A percentile compares a stretch with the other conserved stretches of the same genome.
Evolutionary conservation across 805 yeast species (phyloP).

Genomic region (Wickerhamomyces hampshirensis): DNA sequence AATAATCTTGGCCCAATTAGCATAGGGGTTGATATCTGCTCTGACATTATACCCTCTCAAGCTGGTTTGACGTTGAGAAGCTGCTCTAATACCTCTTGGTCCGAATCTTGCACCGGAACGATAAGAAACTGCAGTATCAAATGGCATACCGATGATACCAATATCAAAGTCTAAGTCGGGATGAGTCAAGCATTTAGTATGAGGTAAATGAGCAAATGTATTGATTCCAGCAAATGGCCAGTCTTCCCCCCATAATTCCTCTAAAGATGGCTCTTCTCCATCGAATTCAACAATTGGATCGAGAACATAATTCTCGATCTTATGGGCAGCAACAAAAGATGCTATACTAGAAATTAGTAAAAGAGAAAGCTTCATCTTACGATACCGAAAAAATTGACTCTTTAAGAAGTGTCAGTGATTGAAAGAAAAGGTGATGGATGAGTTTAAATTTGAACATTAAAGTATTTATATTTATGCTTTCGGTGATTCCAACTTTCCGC

Average conservation of each 20-base stretch:
- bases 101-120: constrained; percentile 85
- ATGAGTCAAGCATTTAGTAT: constrained; percentile 51
- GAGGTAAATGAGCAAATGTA: constrained; percentile 71
- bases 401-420: too few species aligned
- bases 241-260: constrained; percentile 64
- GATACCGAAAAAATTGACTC: too few species aligned
- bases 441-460: too few species aligned
- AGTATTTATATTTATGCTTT: too few species aligned
- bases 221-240: constrained; percentile 70
- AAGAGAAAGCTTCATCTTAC: constrained; percentile 5
- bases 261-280: constrained; percentile 35
- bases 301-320: constrained; percentile 13
- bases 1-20: constrained; percentile 45
- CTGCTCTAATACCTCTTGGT: constrained; percentile 63
- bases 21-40: constrained; percentile 58
- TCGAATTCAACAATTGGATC: constrained; percentile 12
- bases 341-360: constrained; percentile 9
- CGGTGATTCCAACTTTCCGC: too few species aligned
- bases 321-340: constrained; percentile 8
- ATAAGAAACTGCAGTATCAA: constrained; percentile 76
- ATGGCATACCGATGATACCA: constrained; percentile 75
- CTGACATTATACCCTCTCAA: constrained; percentile 67
- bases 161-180: constrained; percentile 52
- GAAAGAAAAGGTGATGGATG: too few species aligned
- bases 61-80: constrained; percentile 66